Evolutionary conservation across 306 rosid species (phyloP).

Genomic region (Medicago ruthenica): DNA sequence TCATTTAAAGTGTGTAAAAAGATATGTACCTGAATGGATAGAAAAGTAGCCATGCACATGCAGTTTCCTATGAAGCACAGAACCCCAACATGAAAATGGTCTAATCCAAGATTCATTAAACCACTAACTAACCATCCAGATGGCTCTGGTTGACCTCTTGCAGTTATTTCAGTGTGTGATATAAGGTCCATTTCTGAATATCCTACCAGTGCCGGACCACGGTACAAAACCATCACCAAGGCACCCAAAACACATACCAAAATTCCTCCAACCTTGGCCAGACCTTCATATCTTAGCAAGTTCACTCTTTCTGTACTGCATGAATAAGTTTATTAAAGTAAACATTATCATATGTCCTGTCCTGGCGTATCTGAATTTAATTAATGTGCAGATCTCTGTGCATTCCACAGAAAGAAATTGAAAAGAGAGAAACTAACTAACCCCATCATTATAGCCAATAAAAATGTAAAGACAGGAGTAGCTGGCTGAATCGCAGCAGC

Average conservation of each 20-base stretch:
- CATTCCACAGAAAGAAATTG: conserved; percentile 8
- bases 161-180: conserved; percentile 75
- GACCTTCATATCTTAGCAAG: conserved; percentile 80
- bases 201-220: conserved; percentile 86
- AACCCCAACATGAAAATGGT: conserved; percentile 90
- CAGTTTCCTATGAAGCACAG: conserved; percentile 90
- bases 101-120: conserved; percentile 73
- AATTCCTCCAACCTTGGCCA: conserved; percentile 90
- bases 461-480: conserved; percentile 90
- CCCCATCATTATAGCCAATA: conserved; percentile 93
- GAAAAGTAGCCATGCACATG: conserved; percentile 94
- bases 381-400: conserved; percentile 17
- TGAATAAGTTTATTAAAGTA: conserved; percentile 52
- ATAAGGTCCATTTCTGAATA: conserved; percentile 59
- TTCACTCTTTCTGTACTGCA: conserved; percentile 98
- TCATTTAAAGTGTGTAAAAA: conserved; percentile 21
- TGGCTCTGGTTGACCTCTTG: conserved; percentile 94
- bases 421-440: conserved; percentile 57
- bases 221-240: conserved; percentile 77
- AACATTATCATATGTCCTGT: conserved; percentile 25
- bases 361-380: conserved; percentile 18
- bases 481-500: conserved; percentile 98
- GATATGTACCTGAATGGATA: conserved; percentile 80
- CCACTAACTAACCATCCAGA: conserved; percentile 79
- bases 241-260: conserved; percentile 81